These are phyloP conservation scores for Isoetes taiwanensis DNA, from an alignment of 75 land plant species.

Conservation along the genomic window DNA sequence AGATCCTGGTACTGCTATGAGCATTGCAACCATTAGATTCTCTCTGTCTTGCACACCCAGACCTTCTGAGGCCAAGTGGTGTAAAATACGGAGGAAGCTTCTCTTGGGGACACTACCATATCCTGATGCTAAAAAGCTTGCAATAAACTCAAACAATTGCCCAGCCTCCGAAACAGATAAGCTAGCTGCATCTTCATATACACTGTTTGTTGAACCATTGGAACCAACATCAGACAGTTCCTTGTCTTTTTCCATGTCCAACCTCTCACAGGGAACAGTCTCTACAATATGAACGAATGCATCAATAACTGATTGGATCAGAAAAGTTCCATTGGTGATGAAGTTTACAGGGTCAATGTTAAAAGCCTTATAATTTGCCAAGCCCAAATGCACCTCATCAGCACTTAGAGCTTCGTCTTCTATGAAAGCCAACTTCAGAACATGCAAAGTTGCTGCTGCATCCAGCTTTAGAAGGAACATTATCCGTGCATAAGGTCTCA, in stretches of 20 bases:
- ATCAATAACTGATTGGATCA: slow-evolving; percentile 49
- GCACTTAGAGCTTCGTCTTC: slow-evolving; percentile 24
- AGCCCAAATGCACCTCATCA: too few species aligned
- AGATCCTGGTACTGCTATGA: slow-evolving; percentile 50
- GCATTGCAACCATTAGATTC: slow-evolving; percentile 51
- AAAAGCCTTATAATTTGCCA: too few species aligned
- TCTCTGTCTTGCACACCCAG: slow-evolving; percentile 29
- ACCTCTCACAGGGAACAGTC: background rate
- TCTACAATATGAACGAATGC: slow-evolving; percentile 49
- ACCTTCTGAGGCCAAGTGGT: slow-evolving; percentile 38
- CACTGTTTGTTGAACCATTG: too few species aligned
- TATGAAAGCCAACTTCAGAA: slow-evolving; percentile 56
- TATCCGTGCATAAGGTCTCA: slow-evolving; percentile 41
- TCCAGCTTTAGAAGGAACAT: slow-evolving; percentile 64
- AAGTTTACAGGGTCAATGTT: too few species aligned
- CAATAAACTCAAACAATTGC: slow-evolving; percentile 56
- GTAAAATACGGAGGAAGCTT: slow-evolving; percentile 48
- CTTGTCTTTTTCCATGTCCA: slow-evolving; percentile 8
- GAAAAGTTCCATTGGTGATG: too few species aligned
- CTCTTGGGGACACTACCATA: slow-evolving; percentile 38
- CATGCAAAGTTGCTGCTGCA: slow-evolving; percentile 78
- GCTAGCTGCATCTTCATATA: too few species aligned
- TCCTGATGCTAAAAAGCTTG: slow-evolving; percentile 47
- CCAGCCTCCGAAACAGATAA: slow-evolving; percentile 32
- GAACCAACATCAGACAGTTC: slow-evolving; percentile 60